Conservation (phyloP, 495 filamentous ascomycete species). For the Aspergillus biplanus region DNA sequence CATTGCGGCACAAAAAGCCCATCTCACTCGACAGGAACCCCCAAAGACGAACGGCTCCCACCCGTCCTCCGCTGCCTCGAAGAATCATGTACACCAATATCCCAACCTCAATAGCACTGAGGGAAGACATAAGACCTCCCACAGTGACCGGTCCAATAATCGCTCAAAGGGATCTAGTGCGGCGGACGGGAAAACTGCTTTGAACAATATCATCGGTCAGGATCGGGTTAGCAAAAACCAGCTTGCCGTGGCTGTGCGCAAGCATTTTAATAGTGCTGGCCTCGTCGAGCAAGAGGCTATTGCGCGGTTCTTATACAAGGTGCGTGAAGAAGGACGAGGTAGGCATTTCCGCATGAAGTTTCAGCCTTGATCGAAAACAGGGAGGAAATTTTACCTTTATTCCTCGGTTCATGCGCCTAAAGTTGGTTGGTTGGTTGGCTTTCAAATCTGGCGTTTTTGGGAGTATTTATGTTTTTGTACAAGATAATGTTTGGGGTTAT, state of each 20-base stretch:
- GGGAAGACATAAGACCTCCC: slow-evolving; percentile 7
- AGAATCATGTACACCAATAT: slow-evolving; percentile 17
- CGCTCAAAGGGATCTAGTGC: slow-evolving; percentile 12
- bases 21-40: slow-evolving; percentile 23
- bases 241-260: slow-evolving; percentile 79
- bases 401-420: slow-evolving; percentile 4
- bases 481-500: neutral
- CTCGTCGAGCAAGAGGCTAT: slow-evolving; percentile 88
- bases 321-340: slow-evolving; percentile 55
- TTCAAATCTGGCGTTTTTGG: slow-evolving; percentile 1
- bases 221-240: slow-evolving; percentile 75
- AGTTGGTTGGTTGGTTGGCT: neutral
- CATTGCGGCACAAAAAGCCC: slow-evolving; percentile 46
- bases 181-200: slow-evolving; percentile 27
- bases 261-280: slow-evolving; percentile 86
- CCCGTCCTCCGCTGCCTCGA: slow-evolving; percentile 7
- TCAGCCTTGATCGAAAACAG: slow-evolving; percentile 36
- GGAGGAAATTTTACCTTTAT: slow-evolving; percentile 1
- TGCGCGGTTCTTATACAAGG: slow-evolving; percentile 84
- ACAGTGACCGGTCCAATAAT: slow-evolving; percentile 19
- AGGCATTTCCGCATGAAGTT: slow-evolving; percentile 50
- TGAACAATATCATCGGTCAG: slow-evolving; percentile 45
- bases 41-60: slow-evolving; percentile 17
- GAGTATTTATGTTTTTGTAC: slow-evolving; percentile 7
- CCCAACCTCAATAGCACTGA: slow-evolving; percentile 20